A percentile compares a stretch with the other conserved stretches of the same genome.
These are phyloP conservation scores for Melampsora abietis-canadensis DNA, from an alignment of 1,284 basidiomycete species.

Conservation along the genomic window DNA sequence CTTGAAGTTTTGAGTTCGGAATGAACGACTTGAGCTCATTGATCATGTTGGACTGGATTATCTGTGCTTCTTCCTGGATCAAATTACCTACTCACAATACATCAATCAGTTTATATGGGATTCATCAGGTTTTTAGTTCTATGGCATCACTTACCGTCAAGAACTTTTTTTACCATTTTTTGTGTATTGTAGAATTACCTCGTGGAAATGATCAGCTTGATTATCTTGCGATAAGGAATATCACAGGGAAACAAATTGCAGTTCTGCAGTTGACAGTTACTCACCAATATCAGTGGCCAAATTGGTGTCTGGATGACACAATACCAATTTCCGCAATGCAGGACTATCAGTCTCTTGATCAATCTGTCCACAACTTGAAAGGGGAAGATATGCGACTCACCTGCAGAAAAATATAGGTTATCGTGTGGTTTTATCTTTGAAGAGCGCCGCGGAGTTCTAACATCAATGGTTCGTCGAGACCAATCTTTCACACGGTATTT, in stretches of 20 bases:
- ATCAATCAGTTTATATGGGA: neutral
- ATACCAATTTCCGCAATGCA: neutral
- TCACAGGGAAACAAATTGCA: neutral
- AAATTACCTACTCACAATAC: neutral
- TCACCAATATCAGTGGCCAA: constrained; percentile 1
- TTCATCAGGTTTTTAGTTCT: neutral
- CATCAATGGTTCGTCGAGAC: too few relatives aligned
- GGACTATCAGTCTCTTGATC: neutral
- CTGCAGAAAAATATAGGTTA: neutral
- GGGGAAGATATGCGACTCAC: neutral
- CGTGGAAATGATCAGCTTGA: neutral
- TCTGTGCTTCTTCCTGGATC: neutral
- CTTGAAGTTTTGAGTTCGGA: neutral
- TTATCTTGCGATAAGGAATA: neutral
- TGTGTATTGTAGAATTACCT: neutral
- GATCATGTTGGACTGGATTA: neutral
- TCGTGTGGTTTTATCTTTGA: constrained; percentile 4
- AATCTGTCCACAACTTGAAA: neutral
- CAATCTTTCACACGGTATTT: too few relatives aligned
- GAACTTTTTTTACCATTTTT: neutral
- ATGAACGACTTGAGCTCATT: neutral
- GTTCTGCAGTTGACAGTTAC: neutral
- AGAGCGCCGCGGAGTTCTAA: neutral
- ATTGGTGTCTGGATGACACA: neutral
- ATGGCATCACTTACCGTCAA: neutral